Conservation (phyloP, 2,329 filamentous ascomycete genomes). For the Venturiaceae sp. region DNA sequence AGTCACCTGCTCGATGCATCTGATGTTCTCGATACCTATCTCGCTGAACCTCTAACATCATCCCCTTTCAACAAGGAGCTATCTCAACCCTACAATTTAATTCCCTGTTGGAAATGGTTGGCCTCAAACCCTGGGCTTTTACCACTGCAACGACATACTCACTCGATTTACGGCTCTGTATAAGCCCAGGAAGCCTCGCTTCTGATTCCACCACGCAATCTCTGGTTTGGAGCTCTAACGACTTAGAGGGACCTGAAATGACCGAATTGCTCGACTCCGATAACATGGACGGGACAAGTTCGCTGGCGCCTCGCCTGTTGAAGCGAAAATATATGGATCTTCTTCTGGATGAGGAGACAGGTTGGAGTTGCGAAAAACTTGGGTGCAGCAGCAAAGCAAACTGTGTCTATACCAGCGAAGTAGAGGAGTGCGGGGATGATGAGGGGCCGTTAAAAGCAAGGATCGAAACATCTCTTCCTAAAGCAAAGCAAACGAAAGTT, state of each 20-base stretch:
- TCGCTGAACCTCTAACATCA: neutral
- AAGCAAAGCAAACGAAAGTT: neutral
- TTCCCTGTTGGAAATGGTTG: neutral
- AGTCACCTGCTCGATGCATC: neutral
- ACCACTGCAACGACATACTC: too few species aligned
- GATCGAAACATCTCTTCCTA: neutral
- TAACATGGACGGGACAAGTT: neutral
- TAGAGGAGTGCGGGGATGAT: neutral
- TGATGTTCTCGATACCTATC: neutral
- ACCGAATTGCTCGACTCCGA: neutral
- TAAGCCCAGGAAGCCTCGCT: too few species aligned
- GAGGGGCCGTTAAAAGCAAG: neutral
- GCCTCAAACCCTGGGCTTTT: neutral
- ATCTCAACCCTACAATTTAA: neutral
- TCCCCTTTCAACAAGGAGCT: neutral
- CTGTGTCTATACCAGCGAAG: neutral
- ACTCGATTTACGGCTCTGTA: too few species aligned
- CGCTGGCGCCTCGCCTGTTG: too few species aligned
- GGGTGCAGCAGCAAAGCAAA: neutral
- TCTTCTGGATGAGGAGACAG: neutral
- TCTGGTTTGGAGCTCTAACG: too few species aligned
- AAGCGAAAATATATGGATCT: neutral
- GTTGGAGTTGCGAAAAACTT: neutral
- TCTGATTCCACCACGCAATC: too few species aligned
- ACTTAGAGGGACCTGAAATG: neutral